A percentile compares a stretch with the other conserved stretches of the same genome.
phyloP scores from a whole-genome alignment of 129 eudicot genomes.

The Flaveria robusta region DNA sequence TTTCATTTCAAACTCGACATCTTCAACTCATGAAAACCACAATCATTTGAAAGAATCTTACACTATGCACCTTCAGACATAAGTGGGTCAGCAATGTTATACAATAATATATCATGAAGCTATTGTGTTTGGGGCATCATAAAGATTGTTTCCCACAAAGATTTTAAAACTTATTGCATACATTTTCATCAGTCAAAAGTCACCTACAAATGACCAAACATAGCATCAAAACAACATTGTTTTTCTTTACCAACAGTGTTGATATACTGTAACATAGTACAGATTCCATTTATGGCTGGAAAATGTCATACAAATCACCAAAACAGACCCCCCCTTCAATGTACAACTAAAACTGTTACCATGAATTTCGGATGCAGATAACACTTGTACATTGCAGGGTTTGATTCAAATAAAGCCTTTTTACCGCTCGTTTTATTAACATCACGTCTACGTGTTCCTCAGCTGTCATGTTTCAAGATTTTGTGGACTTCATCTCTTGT shows the following conservation, averaged over 20 bases:
- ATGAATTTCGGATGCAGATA: not conserved
- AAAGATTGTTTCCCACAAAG: conserved; percentile 23
- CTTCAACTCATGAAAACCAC: not conserved
- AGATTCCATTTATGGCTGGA: conserved; percentile 27
- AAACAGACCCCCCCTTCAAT: not conserved
- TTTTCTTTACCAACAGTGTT: conserved; percentile 31
- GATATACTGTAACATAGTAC: conserved; percentile 37
- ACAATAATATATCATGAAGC: not conserved
- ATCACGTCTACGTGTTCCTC: not conserved
- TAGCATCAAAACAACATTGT: conserved; percentile 5
- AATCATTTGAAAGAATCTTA: not conserved
- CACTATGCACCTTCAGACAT: not conserved
- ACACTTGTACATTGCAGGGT: conserved; percentile 25
- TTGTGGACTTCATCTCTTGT: conserved; percentile 62
- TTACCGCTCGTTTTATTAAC: conserved; percentile 16
- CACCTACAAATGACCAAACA: conserved; percentile 26
- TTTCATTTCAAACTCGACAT: conserved; percentile 7
- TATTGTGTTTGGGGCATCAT: not conserved
- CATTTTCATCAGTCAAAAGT: conserved; percentile 24
- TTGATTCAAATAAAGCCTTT: conserved; percentile 23
- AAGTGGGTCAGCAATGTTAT: conserved; percentile 1
- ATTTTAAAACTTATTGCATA: conserved; percentile 27
- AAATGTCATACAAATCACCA: conserved; percentile 18
- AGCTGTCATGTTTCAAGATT: conserved; percentile 35
- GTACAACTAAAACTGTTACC: conserved; percentile 25